A percentile compares a stretch with the other conserved stretches of the same genome.
Conservation (phyloP, 73 alveolate genomes). For the Effrenium voratum region DNA sequence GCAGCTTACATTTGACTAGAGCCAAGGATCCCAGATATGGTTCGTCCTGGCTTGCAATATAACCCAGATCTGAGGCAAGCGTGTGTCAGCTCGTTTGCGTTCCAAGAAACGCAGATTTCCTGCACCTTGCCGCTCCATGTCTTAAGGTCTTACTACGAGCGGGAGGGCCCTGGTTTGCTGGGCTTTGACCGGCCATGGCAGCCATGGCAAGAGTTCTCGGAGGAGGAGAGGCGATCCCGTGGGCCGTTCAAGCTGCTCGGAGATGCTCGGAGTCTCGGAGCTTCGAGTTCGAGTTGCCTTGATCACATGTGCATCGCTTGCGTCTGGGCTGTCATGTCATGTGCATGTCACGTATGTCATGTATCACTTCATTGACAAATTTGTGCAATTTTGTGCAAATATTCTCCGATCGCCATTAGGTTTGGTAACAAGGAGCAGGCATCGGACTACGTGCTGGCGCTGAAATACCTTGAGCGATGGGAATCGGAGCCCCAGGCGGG, state of each 20-base stretch:
- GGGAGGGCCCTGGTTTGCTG: background rate
- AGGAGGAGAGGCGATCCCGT: background rate
- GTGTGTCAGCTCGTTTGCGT: background rate
- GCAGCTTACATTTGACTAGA: no score
- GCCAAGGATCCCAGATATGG: constrained; percentile 45
- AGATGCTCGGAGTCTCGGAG: no score
- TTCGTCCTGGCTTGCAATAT: constrained; percentile 45
- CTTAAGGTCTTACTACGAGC: constrained; percentile 42
- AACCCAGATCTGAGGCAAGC: constrained; percentile 16
- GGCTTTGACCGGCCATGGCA: constrained; percentile 17
- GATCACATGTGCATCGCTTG: no score
- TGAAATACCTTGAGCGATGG: constrained; percentile 26
- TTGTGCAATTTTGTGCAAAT: no score
- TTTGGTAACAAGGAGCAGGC: no score
- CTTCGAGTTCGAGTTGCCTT: no score
- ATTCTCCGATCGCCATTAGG: no score
- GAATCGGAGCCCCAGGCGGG: constrained; percentile 20
- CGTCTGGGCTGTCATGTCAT: no score
- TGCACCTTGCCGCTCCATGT: background rate
- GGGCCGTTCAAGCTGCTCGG: no score
- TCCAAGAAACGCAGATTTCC: background rate
- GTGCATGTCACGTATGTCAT: no score
- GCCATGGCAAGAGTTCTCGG: background rate
- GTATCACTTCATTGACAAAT: no score
- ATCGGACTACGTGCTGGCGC: constrained; percentile 42